These are phyloP conservation scores for Chrysoporthe cubensis DNA, from an alignment of 2,329 filamentous ascomycete genomes.

Conservation along the genomic window DNA sequence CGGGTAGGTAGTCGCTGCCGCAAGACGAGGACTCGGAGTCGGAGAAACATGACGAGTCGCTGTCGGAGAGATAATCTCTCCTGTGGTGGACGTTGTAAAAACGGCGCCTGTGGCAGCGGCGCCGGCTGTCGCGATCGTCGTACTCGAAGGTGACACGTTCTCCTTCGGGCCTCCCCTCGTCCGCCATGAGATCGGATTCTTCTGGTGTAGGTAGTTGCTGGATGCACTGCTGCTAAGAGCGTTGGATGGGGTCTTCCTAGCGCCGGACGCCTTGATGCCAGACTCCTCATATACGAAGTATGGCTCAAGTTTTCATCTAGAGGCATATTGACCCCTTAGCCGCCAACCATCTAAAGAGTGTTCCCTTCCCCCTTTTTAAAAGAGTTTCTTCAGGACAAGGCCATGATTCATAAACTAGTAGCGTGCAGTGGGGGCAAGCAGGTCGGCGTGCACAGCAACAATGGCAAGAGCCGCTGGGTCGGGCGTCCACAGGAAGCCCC, in stretches of 20 bases:
- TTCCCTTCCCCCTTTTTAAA: no score
- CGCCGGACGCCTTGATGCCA: background rate
- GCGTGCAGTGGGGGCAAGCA: no score
- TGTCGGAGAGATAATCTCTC: background rate
- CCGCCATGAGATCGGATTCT: background rate
- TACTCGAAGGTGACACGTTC: background rate
- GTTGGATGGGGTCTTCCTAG: background rate
- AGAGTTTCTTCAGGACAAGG: no score
- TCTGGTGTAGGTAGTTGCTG: background rate
- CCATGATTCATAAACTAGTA: no score
- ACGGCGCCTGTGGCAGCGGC: background rate
- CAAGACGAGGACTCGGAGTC: slow-evolving; percentile 8
- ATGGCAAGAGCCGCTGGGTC: no score
- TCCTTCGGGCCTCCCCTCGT: background rate
- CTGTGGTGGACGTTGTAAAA: background rate
- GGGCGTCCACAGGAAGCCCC: no score
- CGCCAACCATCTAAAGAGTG: no score
- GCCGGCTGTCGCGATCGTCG: background rate
- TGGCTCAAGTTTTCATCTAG: background rate
- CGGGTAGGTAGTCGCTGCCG: background rate
- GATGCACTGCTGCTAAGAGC: background rate
- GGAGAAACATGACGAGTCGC: background rate
- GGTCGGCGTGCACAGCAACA: no score
- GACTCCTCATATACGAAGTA: background rate
- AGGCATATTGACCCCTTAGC: no score